Evolutionary conservation across 2,329 filamentous ascomycete genomes (phyloP).

Genomic region (Rutstroemia sp.): DNA sequence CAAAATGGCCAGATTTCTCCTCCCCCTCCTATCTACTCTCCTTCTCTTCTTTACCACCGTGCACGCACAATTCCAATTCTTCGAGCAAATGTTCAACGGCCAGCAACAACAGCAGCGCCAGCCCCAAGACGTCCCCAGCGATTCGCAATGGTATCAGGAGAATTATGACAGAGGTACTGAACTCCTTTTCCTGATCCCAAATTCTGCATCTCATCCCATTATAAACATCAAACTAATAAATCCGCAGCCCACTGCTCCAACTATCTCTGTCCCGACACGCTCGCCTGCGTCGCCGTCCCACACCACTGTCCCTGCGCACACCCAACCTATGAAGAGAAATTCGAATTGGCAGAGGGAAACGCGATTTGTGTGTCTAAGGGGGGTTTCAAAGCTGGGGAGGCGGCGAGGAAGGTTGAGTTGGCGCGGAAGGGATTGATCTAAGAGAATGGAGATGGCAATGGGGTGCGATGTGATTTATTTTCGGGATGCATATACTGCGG

Average conservation of each 20-base stretch:
- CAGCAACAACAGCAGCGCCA: constrained; percentile 44
- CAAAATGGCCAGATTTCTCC: constrained; percentile 23
- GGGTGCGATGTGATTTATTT: background rate
- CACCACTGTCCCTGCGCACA: constrained; percentile 95
- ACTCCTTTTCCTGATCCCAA: background rate
- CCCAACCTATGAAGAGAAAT: constrained; percentile 68
- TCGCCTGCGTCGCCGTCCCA: constrained; percentile 92
- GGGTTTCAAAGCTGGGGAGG: constrained; percentile 65
- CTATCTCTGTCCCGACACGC: constrained; percentile 89
- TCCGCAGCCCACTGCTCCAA: constrained; percentile 72
- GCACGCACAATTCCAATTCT: constrained; percentile 88
- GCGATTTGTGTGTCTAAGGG: constrained; percentile 69
- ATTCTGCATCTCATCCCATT: background rate
- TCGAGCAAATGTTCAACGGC: constrained; percentile 90
- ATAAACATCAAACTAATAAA: background rate
- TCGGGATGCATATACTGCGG: background rate
- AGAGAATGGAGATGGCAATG: constrained; percentile 12
- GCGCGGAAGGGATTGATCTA: constrained; percentile 71
- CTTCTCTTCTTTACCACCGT: constrained; percentile 52
- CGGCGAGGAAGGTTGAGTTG: constrained; percentile 68
- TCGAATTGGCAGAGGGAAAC: constrained; percentile 64
- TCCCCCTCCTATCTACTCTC: constrained; percentile 36
- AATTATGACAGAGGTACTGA: constrained; percentile 58
- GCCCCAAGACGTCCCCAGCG: constrained; percentile 75
- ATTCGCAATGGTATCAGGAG: constrained; percentile 71